Percentiles rank a stretch among this genome's conserved stretches.
Evolutionary conservation across 306 rosid species (phyloP).

Genomic region (Corylus heterophylla): DNA sequence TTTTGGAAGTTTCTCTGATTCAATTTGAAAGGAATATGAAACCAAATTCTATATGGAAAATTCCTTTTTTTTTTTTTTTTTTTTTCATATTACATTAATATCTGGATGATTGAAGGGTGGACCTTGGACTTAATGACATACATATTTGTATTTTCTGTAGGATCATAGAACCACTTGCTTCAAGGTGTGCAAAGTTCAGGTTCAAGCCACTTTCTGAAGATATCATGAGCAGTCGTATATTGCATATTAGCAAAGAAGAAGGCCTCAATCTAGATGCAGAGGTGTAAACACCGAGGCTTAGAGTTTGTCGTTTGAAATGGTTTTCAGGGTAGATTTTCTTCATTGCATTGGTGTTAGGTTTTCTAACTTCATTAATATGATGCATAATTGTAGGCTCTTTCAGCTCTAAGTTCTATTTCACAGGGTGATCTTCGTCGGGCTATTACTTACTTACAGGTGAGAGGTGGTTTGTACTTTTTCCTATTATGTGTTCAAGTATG

Average conservation of each 20-base stretch:
- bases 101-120: slow-evolving; percentile 8
- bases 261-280: slow-evolving; percentile 76
- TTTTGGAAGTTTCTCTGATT: background rate
- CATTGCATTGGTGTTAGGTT: slow-evolving; percentile 10
- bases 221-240: slow-evolving; percentile 70
- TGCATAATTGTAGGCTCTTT: slow-evolving; percentile 56
- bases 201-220: slow-evolving; percentile 95
- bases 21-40: background rate
- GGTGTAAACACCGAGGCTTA: slow-evolving; percentile 40
- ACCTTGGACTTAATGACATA: slow-evolving; percentile 14
- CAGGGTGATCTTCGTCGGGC: slow-evolving; percentile 98
- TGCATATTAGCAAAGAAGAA: slow-evolving; percentile 79
- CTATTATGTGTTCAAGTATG: background rate
- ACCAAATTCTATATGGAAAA: slow-evolving; percentile 2
- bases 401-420: slow-evolving; percentile 81
- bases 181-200: slow-evolving; percentile 96
- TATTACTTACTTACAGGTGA: slow-evolving; percentile 89
- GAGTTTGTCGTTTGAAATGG: background rate
- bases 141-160: slow-evolving; percentile 40
- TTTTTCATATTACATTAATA: slow-evolving; percentile 1
- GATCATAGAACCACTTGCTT: slow-evolving; percentile 98
- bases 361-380: slow-evolving; percentile 19
- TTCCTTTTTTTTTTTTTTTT: background rate
- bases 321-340: slow-evolving; percentile 12
- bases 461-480: slow-evolving; percentile 11